A percentile compares a stretch with the other conserved stretches of the same genome.
phyloP scores from a whole-genome alignment of 345 rosid species.

The Toxicodendron radicans region DNA sequence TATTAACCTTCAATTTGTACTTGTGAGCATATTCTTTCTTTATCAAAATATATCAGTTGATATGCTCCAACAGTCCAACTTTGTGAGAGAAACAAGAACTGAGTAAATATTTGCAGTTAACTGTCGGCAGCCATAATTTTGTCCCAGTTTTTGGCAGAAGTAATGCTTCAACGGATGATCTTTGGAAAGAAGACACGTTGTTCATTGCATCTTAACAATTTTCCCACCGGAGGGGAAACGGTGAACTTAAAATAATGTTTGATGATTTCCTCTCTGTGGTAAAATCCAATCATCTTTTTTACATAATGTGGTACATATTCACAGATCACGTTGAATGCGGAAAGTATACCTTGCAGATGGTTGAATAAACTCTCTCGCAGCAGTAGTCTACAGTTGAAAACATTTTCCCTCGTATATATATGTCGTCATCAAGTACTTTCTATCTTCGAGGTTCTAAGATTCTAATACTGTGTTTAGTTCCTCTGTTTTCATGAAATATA shows the following conservation, averaged over 20 bases:
- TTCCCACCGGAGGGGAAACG: neutral
- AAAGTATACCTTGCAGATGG: neutral
- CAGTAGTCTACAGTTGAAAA: neutral
- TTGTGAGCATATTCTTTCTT: neutral
- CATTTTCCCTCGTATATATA: neutral
- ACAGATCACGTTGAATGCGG: neutral
- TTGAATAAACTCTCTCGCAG: neutral
- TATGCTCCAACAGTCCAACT: neutral
- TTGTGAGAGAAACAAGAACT: neutral
- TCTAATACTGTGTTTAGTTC: too few species aligned
- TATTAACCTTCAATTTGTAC: neutral
- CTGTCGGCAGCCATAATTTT: neutral
- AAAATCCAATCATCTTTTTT: neutral
- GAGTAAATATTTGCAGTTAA: neutral
- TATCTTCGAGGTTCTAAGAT: neutral
- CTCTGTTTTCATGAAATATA: too few species aligned
- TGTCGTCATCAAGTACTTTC: too few species aligned
- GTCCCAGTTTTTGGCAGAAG: neutral
- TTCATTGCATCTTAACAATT: neutral
- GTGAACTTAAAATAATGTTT: neutral
- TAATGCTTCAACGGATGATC: neutral
- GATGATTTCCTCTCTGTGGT: neutral
- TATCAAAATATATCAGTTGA: neutral
- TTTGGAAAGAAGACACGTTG: neutral
- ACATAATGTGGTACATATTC: neutral